Percentiles rank a stretch among this genome's conserved stretches.
phyloP scores from a whole-genome alignment of 2,329 filamentous ascomycete species.

The Pestalotiopsis sp. region DNA sequence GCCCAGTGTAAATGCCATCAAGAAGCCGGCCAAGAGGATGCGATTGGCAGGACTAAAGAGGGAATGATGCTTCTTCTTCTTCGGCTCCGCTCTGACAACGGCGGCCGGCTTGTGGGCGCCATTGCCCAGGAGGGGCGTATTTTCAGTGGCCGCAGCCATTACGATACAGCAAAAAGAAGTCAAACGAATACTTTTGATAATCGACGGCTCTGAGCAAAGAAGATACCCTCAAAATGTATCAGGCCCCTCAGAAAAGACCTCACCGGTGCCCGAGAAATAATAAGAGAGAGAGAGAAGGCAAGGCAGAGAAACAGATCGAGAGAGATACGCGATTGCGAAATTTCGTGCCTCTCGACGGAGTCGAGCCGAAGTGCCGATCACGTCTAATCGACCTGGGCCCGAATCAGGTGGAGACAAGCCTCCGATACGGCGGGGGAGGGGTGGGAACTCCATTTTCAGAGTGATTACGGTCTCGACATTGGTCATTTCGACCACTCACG shows the following conservation, averaged over 20 bases:
- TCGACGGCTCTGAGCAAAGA: neutral
- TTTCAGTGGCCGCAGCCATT: slow-evolving; percentile 25
- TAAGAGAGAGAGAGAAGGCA: neutral
- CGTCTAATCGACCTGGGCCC: neutral
- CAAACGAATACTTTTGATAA: neutral
- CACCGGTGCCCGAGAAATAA: neutral
- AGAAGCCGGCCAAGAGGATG: slow-evolving; percentile 11
- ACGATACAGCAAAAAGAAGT: neutral
- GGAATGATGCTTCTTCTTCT: neutral
- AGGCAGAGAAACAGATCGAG: neutral
- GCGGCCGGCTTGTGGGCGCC: neutral
- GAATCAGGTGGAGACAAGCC: neutral
- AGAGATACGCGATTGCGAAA: neutral
- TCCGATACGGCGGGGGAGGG: neutral
- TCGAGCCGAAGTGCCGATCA: neutral
- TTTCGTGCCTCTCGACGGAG: neutral
- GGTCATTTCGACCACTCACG: neutral
- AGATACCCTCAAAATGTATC: neutral
- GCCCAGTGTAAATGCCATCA: slow-evolving; percentile 14
- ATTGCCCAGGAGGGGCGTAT: slow-evolving; percentile 15
- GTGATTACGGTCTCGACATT: neutral
- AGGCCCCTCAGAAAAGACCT: neutral
- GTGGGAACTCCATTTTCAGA: neutral
- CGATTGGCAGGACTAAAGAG: slow-evolving; percentile 11
- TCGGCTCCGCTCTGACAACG: neutral